A percentile compares a stretch with the other conserved stretches of the same genome.
Conservation (phyloP, 805 yeast species). For the Cyberlindnera euphorbiae region DNA sequence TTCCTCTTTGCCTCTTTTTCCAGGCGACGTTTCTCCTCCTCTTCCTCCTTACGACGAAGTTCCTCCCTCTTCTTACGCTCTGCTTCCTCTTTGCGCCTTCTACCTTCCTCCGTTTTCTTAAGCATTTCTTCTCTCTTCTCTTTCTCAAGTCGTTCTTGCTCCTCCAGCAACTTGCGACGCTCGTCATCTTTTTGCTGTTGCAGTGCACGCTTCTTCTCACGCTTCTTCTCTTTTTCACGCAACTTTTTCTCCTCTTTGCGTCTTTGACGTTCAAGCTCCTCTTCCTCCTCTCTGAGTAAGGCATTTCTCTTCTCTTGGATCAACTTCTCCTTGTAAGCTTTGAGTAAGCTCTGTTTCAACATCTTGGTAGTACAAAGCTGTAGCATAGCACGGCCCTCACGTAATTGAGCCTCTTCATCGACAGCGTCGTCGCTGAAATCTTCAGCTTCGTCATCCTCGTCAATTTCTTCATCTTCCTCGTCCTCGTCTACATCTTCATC, state of each 20-base stretch:
- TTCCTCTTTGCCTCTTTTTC: constrained; percentile 25
- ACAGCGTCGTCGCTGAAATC: constrained; percentile 31
- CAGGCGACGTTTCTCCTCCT: constrained; percentile 32
- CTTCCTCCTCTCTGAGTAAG: constrained; percentile 64
- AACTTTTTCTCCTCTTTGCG: constrained; percentile 63
- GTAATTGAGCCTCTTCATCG: constrained; percentile 63
- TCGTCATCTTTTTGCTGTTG: constrained; percentile 56
- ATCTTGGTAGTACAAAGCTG: constrained; percentile 76
- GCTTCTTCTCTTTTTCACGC: constrained; percentile 53
- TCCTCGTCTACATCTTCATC: constrained; percentile 12
- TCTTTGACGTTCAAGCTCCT: constrained; percentile 59
- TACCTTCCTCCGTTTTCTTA: constrained; percentile 39
- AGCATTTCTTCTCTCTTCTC: constrained; percentile 33
- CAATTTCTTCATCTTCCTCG: constrained; percentile 33
- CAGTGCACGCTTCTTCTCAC: constrained; percentile 60
- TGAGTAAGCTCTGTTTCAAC: constrained; percentile 66
- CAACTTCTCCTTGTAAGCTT: constrained; percentile 72
- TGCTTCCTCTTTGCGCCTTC: constrained; percentile 33
- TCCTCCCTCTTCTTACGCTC: constrained; percentile 39
- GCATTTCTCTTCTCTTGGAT: constrained; percentile 69
- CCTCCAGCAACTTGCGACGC: constrained; percentile 38
- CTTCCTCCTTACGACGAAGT: constrained; percentile 32
- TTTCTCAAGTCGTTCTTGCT: constrained; percentile 35
- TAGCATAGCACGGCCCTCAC: constrained; percentile 75
- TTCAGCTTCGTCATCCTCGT: constrained; percentile 38